A percentile compares a stretch with the other conserved stretches of the same genome.
Evolutionary conservation across 441 rosid genomes (phyloP).

Genomic region (Omphalea diandra): DNA sequence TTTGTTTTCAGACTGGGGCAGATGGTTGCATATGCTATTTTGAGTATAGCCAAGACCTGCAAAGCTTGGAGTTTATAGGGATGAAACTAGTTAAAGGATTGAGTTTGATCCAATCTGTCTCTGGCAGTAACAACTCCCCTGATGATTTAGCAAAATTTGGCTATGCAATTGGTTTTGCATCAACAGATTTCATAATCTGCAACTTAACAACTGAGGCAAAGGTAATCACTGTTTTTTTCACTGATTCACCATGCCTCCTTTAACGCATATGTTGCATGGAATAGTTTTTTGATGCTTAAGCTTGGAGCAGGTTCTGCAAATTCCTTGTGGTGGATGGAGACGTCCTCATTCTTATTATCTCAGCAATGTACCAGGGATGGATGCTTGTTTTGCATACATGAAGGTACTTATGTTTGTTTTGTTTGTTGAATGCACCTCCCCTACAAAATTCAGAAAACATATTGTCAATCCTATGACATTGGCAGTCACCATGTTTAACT

Average conservation of each 20-base stretch:
- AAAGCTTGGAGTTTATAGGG: slow-evolving; percentile 73
- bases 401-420: slow-evolving; percentile 51
- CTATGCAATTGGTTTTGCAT: slow-evolving; percentile 90
- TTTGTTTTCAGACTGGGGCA: slow-evolving; percentile 74
- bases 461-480: not conserved
- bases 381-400: slow-evolving; percentile 81
- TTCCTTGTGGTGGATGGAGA: slow-evolving; percentile 99
- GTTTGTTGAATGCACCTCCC: slow-evolving; percentile 6
- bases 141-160: slow-evolving; percentile 46
- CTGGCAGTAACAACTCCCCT: slow-evolving; percentile 30
- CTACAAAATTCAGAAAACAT: slow-evolving; percentile 7
- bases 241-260: slow-evolving; percentile 2
- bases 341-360: slow-evolving; percentile 90
- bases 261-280: slow-evolving; percentile 6
- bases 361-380: slow-evolving; percentile 69
- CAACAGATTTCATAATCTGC: slow-evolving; percentile 85
- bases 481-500: not conserved
- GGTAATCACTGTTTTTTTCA: slow-evolving; percentile 37
- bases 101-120: slow-evolving; percentile 72
- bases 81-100: slow-evolving; percentile 90
- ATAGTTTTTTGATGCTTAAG: slow-evolving; percentile 23
- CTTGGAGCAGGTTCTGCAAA: slow-evolving; percentile 74
- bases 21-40: slow-evolving; percentile 97
- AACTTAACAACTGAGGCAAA: slow-evolving; percentile 71
- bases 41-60: slow-evolving; percentile 58